Base-by-base conservation (phyloP, 164 flowering plant genomes). In the Magnolia sinica region DNA sequence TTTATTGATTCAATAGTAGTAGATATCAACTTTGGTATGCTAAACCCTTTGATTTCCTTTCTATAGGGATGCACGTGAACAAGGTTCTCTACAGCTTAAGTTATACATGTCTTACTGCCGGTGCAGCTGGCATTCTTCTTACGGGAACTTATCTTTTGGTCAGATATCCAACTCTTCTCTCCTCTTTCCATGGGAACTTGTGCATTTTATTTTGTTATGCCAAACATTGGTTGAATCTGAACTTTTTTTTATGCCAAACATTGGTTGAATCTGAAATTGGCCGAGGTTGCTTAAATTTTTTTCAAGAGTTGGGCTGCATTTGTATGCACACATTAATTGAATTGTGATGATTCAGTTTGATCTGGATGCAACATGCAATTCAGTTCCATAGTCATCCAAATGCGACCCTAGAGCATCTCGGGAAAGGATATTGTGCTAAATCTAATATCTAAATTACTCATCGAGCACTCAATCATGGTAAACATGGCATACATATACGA, bases 11-110 rank as follows among this genome's bases (percentile, higher is more conserved):
- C 61, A 11, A 16, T 37, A 1, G 13, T 55, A 55, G 1, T 55
- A 16, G 18, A 55, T 55, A 16, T 55, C 18, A 3, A 55, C 61
- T 55, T 11, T 55, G 13, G 61, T 55, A 10, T 55, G 18, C 61
- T 55, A 55, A 55, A 55, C 18, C 18, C 18, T 16, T 16, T 16
- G 13, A 11, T 20, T 59, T 20, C 22, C 5, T 19, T 20, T 19
- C 49, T 67, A 24, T 68, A 90, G 97, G 94, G 66, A 81, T 92
- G 88, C 92, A 85, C 77, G 52, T 91, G 45, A 92, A 92, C 83
- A 92, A 92, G 82, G 88, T 83, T 80, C 90, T 92, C 9, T 92
- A 90, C 82, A 73, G 89, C 4, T 72, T 88, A 73, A 90, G 95
- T 84, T 92, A 91, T 81, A 89, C 80, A 75, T 86, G 87, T 68